Percentiles rank a stretch among this genome's conserved stretches.
Evolutionary conservation across 192 early-diverging fungal genomes (phyloP).

Genomic region (Podila epicladia): DNA sequence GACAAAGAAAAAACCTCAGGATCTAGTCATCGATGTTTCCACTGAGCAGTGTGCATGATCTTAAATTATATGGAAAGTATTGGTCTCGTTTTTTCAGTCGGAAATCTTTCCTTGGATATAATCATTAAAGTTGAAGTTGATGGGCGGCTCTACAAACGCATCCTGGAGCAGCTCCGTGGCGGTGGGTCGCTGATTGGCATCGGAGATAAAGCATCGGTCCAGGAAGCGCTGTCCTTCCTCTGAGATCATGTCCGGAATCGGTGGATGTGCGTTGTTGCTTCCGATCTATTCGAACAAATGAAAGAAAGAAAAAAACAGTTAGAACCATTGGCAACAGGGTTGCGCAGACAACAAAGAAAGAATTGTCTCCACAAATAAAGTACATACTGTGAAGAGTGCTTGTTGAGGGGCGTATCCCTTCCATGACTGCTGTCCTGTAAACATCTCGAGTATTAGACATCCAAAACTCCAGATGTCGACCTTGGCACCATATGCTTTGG

Average conservation of each 20-base stretch:
- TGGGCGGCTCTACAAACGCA: conserved; percentile 71
- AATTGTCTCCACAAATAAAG: background rate
- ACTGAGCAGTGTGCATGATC: no score
- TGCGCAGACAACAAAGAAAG: background rate
- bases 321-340: background rate
- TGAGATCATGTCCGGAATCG: conserved; percentile 79
- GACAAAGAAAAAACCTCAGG: no score
- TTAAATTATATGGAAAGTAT: background rate
- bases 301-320: conserved; percentile 1
- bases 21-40: no score
- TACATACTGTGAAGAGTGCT: conserved; percentile 65
- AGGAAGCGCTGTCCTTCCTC: conserved; percentile 78
- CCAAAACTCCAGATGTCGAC: conserved; percentile 95
- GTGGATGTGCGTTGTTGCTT: conserved; percentile 77
- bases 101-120: conserved; percentile 44
- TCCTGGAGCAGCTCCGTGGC: conserved; percentile 78
- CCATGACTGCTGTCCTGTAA: conserved; percentile 88
- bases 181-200: conserved; percentile 82
- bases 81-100: conserved; percentile 5
- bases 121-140: conserved; percentile 62
- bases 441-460: conserved; percentile 95
- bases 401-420: conserved; percentile 60
- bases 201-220: conserved; percentile 77
- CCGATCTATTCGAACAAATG: conserved; percentile 84
- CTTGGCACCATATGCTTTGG: conserved; percentile 86